Evolutionary conservation across 78 protist species (phyloP).

Genomic region (Dictyostelium brefeldianum): DNA sequence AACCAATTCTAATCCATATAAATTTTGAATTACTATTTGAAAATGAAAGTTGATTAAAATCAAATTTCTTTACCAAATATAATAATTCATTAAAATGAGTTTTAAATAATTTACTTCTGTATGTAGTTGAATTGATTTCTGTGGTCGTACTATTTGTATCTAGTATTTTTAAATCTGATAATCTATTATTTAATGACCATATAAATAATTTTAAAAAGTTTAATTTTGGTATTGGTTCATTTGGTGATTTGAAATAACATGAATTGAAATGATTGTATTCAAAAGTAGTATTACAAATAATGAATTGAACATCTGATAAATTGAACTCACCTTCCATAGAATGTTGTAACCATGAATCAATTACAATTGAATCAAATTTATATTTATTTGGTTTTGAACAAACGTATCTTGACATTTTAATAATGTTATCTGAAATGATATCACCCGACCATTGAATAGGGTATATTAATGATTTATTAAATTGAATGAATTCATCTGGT

Average conservation of each 20-base stretch:
- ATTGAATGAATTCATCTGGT: not conserved
- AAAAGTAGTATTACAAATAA: not conserved
- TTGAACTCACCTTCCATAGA: not conserved
- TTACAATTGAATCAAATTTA: not conserved
- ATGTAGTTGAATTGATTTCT: not conserved
- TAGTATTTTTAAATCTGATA: not conserved
- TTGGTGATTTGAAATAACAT: too few relatives aligned
- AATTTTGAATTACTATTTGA: slow-evolving; percentile 1
- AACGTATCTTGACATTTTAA: not conserved
- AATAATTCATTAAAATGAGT: not conserved
- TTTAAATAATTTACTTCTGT: not conserved
- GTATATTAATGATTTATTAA: not conserved
- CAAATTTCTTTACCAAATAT: not conserved
- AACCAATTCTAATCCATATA: not conserved
- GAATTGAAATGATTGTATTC: not conserved
- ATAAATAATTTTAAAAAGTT: not conserved
- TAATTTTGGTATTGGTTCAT: not conserved
- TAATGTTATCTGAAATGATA: not conserved
- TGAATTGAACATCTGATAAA: slow-evolving; percentile 5
- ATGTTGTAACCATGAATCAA: not conserved
- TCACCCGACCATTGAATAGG: not conserved
- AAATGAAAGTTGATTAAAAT: not conserved
- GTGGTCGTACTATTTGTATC: not conserved
- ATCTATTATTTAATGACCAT: not conserved
- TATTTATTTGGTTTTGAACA: not conserved